phyloP scores from a whole-genome alignment of 805 yeast species.

The Komagataella ulmi region DNA sequence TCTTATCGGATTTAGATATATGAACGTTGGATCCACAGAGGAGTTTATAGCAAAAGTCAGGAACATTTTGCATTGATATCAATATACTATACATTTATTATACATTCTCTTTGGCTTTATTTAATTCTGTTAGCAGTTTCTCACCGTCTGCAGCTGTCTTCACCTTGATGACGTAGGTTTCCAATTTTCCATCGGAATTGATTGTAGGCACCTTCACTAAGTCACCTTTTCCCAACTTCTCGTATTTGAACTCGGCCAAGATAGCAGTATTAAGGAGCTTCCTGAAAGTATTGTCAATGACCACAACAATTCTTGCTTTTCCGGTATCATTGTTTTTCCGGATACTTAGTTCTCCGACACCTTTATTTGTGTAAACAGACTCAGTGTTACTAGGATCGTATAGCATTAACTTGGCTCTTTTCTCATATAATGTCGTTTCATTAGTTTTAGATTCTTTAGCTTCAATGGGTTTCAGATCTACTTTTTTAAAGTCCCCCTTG shows the following conservation, averaged over 20 bases:
- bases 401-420: conserved; percentile 60
- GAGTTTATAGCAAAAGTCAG: conserved; percentile 32
- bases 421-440: conserved; percentile 50
- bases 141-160: conserved; percentile 63
- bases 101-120: background rate
- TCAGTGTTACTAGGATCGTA: conserved; percentile 35
- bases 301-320: conserved; percentile 59
- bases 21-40: conserved; percentile 36
- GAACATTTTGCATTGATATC: conserved; percentile 13
- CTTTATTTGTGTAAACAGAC: conserved; percentile 44
- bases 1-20: conserved; percentile 15
- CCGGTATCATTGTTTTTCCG: conserved; percentile 44
- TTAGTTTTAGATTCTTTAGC: conserved; percentile 76
- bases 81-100: conserved; percentile 1
- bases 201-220: conserved; percentile 56
- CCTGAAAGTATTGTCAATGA: conserved; percentile 75
- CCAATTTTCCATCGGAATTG: conserved; percentile 32
- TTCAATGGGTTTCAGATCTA: conserved; percentile 33
- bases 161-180: conserved; percentile 61
- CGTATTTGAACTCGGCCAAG: conserved; percentile 43
- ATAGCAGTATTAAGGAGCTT: conserved; percentile 61
- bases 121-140: conserved; percentile 23
- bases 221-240: conserved; percentile 49
- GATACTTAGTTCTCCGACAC: conserved; percentile 75
- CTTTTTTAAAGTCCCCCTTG: conserved; percentile 33